A percentile compares a stretch with the other conserved stretches of the same genome.
Conservation (phyloP, 2,329 filamentous ascomycete genomes). For the Neocatenulostroma microsporum region DNA sequence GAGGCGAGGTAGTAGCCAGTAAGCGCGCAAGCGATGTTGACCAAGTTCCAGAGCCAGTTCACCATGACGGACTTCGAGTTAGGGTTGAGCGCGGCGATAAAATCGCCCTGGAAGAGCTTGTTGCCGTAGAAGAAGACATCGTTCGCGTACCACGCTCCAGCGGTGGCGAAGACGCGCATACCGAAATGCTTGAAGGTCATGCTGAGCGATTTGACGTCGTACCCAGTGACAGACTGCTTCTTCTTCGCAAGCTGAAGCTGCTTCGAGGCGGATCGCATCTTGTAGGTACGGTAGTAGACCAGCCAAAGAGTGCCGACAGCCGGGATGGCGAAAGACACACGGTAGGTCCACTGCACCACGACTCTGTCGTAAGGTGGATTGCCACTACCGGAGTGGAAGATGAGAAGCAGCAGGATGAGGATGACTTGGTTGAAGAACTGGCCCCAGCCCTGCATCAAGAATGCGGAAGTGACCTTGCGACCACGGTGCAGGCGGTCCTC, state of each 20-base stretch:
- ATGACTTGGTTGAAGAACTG: constrained; percentile 91
- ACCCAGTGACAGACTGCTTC: constrained; percentile 80
- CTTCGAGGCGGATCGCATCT: constrained; percentile 83
- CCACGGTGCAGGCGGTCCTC: constrained; percentile 93
- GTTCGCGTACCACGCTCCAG: constrained; percentile 84
- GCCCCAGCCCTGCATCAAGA: constrained; percentile 98
- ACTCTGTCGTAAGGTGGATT: constrained; percentile 68
- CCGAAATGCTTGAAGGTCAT: constrained; percentile 78
- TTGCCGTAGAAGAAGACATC: constrained; percentile 99
- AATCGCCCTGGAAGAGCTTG: constrained; percentile 91
- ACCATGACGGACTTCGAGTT: constrained; percentile 60
- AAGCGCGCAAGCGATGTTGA: constrained; percentile 82
- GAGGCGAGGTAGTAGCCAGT: constrained; percentile 85
- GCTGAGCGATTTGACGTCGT: constrained; percentile 76
- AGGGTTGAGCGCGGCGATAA: constrained; percentile 73
- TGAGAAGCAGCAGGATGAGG: constrained; percentile 75
- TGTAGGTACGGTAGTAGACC: constrained; percentile 90
- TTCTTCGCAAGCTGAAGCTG: constrained; percentile 77
- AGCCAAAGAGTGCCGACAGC: constrained; percentile 89
- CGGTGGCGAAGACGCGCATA: constrained; percentile 75
- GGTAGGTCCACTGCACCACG: constrained; percentile 84
- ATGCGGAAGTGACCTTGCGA: constrained; percentile 89
- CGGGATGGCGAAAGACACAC: constrained; percentile 83
- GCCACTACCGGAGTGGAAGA: constrained; percentile 75
- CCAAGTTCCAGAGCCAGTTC: constrained; percentile 84